Base-by-base conservation (phyloP, 441 rosid genomes). In the Adansonia grandidieri region DNA sequence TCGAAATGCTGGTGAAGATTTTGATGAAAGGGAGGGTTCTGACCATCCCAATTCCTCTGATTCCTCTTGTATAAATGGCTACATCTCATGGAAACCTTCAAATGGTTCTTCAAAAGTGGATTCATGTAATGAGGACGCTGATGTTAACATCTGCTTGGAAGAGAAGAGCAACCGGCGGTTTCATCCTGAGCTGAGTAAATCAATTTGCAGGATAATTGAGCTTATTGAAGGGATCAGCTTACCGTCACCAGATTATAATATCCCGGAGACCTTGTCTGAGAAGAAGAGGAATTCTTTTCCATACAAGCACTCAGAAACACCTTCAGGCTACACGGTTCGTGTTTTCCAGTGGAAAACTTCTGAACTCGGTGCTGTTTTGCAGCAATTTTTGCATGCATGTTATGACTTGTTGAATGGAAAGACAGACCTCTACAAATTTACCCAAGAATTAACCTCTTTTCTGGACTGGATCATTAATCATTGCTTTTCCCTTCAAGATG, bases 401-500 rank as follows among this genome's bases (percentile, higher is more conserved):
- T 82, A 87, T 14, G 89, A 80, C 83, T 84, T 92, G 67, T 73
- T 91, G 82, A 86, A 86, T 61, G 87, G 82, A 75, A 92, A 89
- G 80, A 78, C 83, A 9, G 87, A 85, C 77, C 11, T 89, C 47
- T 83, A 77, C 77, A 89, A 82, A 80, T 92, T 96, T 83, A 67
- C 89, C 10, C 77, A 87, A 84, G 99, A 91, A 80, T 81, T 96
- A 45, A 80, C 87, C 81, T 78, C 76, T 76, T 77, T 90, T 54
- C 65, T 96, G 84, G 93, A 91, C 71, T 96, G 99, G 99, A 88
- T 88, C 71, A 84, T 92, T 82, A 91, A 90, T 78, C 91, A 92
- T 62, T 87, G 92, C 67, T 89, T 90, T 74, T 89, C 96, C 54
- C 86, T 90, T 13, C 92, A 89, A 85, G 94, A 93, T 80, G 98